Evolutionary conservation across 2,329 filamentous ascomycete species (phyloP).

Genomic region (Trichophyton verrucosum): DNA sequence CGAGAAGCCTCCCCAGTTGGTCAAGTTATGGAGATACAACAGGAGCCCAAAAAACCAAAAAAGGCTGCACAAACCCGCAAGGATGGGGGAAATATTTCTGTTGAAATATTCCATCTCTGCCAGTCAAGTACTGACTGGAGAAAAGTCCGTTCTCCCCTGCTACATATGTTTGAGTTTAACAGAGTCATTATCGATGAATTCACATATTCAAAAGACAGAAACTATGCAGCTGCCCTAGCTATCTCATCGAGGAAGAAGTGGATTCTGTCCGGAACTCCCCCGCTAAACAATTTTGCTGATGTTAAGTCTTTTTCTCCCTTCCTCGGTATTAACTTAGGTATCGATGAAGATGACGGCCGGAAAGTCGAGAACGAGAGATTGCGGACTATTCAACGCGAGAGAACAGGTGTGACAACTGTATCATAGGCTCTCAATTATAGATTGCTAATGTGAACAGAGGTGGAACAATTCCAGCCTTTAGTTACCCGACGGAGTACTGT

Average conservation of each 20-base stretch:
- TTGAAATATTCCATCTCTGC: slow-evolving; percentile 16
- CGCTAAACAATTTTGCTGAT: slow-evolving; percentile 45
- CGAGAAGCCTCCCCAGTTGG: not conserved
- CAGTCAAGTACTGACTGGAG: slow-evolving; percentile 18
- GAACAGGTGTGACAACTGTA: slow-evolving; percentile 27
- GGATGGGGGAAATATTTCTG: not conserved
- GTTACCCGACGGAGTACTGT: slow-evolving; percentile 37
- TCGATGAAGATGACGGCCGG: slow-evolving; percentile 39
- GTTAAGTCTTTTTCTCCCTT: slow-evolving; percentile 47
- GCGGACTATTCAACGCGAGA: slow-evolving; percentile 30
- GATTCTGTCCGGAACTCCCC: slow-evolving; percentile 53
- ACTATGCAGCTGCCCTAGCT: slow-evolving; percentile 32
- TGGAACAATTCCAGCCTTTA: slow-evolving; percentile 46
- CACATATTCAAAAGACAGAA: slow-evolving; percentile 40
- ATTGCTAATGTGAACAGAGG: slow-evolving; percentile 23
- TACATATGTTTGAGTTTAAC: slow-evolving; percentile 51
- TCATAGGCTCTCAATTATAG: slow-evolving; percentile 4
- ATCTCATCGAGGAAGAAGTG: slow-evolving; percentile 44
- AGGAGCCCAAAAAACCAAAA: not conserved
- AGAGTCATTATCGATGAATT: slow-evolving; percentile 54
- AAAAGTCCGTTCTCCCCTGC: slow-evolving; percentile 25
- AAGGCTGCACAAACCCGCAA: not conserved
- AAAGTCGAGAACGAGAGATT: slow-evolving; percentile 36
- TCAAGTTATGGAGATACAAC: not conserved
- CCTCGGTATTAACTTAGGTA: slow-evolving; percentile 43